Percentiles rank a stretch among this genome's conserved stretches.
Evolutionary conservation across 2,329 filamentous ascomycete species (phyloP).

Genomic region (Lecanoromycetidae sp.): DNA sequence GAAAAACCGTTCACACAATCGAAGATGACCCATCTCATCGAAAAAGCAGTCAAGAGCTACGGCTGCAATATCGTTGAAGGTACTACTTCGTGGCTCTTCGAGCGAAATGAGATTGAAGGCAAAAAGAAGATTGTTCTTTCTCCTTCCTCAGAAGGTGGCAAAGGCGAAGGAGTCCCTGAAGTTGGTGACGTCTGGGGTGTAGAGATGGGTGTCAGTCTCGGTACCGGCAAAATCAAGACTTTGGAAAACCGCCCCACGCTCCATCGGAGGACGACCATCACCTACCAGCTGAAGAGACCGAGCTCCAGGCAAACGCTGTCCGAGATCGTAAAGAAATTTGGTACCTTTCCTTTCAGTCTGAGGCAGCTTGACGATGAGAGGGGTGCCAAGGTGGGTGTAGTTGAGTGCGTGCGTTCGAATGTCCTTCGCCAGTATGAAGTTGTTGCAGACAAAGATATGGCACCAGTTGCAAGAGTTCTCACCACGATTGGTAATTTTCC

Average conservation of each 20-base stretch:
- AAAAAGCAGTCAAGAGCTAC: slow-evolving; percentile 85
- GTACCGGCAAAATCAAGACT: slow-evolving; percentile 88
- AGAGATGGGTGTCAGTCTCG: slow-evolving; percentile 83
- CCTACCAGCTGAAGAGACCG: slow-evolving; percentile 85
- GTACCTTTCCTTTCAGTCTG: slow-evolving; percentile 94
- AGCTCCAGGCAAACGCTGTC: slow-evolving; percentile 86
- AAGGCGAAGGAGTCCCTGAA: slow-evolving; percentile 80
- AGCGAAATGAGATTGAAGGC: slow-evolving; percentile 93
- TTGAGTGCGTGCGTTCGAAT: slow-evolving; percentile 88
- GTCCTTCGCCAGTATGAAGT: slow-evolving; percentile 95
- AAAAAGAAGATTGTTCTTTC: slow-evolving; percentile 96
- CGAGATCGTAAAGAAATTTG: slow-evolving; percentile 94
- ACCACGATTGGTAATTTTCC: slow-evolving; percentile 80
- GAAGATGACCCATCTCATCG: slow-evolving; percentile 75
- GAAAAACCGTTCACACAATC: slow-evolving; percentile 73
- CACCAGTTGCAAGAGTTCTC: slow-evolving; percentile 73
- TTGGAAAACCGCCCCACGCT: slow-evolving; percentile 79
- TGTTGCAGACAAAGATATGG: slow-evolving; percentile 80
- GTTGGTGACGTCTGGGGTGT: slow-evolving; percentile 95
- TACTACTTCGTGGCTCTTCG: slow-evolving; percentile 95
- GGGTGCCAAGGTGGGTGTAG: slow-evolving; percentile 85
- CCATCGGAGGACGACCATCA: slow-evolving; percentile 83
- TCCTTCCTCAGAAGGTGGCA: slow-evolving; percentile 72
- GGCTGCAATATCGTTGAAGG: slow-evolving; percentile 91
- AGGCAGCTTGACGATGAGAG: slow-evolving; percentile 94